Evolutionary conservation across 768 basidiomycete species (phyloP).

Genomic region (Kockovaella imperatae): DNA sequence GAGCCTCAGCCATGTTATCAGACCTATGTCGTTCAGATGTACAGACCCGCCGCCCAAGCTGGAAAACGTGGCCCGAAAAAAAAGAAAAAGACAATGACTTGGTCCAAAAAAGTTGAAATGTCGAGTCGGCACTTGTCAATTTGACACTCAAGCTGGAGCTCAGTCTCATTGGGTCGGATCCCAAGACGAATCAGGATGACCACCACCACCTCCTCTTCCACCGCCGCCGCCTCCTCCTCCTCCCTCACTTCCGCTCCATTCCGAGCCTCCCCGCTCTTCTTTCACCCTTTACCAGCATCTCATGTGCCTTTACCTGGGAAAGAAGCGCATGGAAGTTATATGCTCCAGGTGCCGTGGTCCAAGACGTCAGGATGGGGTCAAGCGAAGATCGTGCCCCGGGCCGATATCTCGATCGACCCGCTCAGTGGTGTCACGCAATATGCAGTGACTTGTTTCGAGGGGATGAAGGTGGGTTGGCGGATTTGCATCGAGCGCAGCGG

Average conservation of each 20-base stretch:
- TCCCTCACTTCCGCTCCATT: slow-evolving; percentile 5
- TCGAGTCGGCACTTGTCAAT: no score
- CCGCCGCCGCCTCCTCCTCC: no score
- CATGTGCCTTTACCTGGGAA: slow-evolving; percentile 26
- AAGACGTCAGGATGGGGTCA: slow-evolving; percentile 66
- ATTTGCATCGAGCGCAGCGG: not conserved
- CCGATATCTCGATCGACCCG: slow-evolving; percentile 65
- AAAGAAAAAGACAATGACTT: no score
- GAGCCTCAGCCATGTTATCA: no score
- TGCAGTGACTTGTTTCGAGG: slow-evolving; percentile 57
- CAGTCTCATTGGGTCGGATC: no score
- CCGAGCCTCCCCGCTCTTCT: slow-evolving; percentile 26
- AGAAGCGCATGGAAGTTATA: slow-evolving; percentile 48
- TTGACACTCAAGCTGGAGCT: no score
- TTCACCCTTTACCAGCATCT: slow-evolving; percentile 26
- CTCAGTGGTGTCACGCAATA: slow-evolving; percentile 85
- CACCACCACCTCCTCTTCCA: no score
- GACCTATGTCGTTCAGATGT: no score
- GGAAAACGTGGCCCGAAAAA: no score
- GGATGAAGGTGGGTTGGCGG: slow-evolving; percentile 68
- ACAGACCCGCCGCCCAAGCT: no score
- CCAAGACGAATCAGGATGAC: no score
- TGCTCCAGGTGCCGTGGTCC: slow-evolving; percentile 71
- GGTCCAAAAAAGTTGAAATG: no score
- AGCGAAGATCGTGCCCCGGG: slow-evolving; percentile 74